These are phyloP conservation scores for Wolfiporia cocos DNA, from an alignment of 1,284 basidiomycete genomes.

Conservation along the genomic window DNA sequence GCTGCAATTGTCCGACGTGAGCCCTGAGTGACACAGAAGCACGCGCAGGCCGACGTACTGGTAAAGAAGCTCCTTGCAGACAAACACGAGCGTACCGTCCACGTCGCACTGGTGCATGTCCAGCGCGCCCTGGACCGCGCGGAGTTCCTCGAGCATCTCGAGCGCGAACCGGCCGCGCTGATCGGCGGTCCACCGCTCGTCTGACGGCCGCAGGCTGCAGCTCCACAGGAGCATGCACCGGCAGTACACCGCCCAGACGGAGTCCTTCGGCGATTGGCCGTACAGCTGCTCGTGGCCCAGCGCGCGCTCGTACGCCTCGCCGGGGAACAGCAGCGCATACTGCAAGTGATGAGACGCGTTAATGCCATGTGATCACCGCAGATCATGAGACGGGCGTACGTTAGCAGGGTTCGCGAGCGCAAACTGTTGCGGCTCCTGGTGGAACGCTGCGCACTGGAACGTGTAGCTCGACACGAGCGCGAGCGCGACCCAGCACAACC, in stretches of 20 bases:
- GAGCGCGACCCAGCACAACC: conserved; percentile 70
- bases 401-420: conserved; percentile 57
- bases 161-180: conserved; percentile 53
- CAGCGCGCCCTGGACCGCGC: conserved; percentile 57
- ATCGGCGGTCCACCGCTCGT: conserved; percentile 35
- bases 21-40: conserved; percentile 1
- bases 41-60: conserved; percentile 55
- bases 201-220: conserved; percentile 49
- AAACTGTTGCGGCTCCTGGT: conserved; percentile 47
- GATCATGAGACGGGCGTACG: conserved; percentile 34
- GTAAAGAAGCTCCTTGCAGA: conserved; percentile 64
- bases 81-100: conserved; percentile 60
- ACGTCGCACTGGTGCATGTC: conserved; percentile 62
- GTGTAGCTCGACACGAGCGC: conserved; percentile 59
- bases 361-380: conserved; percentile 1
- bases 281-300: conserved; percentile 27
- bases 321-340: conserved; percentile 53
- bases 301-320: conserved; percentile 50
- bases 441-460: conserved; percentile 59
- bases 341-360: conserved; percentile 23
- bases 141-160: conserved; percentile 56
- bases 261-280: conserved; percentile 57
- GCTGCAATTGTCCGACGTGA: conserved; percentile 30
- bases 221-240: conserved; percentile 75
- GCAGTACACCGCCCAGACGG: conserved; percentile 74